These are phyloP conservation scores for Pseudocercospora ulei DNA, from an alignment of 2,329 filamentous ascomycete species.

Conservation along the genomic window DNA sequence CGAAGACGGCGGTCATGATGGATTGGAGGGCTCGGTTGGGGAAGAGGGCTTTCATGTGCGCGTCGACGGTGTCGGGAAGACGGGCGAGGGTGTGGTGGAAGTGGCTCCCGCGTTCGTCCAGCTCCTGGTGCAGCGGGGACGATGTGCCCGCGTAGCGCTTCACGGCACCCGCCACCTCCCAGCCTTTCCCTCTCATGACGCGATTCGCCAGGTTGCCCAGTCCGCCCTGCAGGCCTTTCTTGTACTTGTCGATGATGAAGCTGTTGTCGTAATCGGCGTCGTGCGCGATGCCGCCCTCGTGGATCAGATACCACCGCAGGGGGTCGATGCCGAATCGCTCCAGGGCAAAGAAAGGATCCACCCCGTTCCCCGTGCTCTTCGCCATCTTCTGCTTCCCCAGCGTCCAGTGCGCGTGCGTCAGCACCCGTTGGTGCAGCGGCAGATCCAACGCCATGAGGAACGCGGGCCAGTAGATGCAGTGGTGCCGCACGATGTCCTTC, in stretches of 20 bases:
- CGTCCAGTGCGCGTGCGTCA: conserved; percentile 93
- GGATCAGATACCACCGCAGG: conserved; percentile 79
- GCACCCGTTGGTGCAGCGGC: conserved; percentile 64
- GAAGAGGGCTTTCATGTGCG: conserved; percentile 55
- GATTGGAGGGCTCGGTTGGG: conserved; percentile 55
- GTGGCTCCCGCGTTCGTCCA: background rate
- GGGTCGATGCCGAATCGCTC: conserved; percentile 79
- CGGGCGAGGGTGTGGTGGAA: conserved; percentile 16
- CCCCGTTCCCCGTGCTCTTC: conserved; percentile 88
- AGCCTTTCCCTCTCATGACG: conserved; percentile 49
- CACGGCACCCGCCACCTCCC: conserved; percentile 44
- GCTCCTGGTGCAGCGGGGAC: background rate
- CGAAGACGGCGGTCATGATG: conserved; percentile 53
- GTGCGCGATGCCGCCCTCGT: conserved; percentile 63
- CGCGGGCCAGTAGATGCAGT: conserved; percentile 96
- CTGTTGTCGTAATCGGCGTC: conserved; percentile 81
- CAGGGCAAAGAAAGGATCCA: conserved; percentile 85
- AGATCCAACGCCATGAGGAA: conserved; percentile 81
- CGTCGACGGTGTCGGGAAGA: conserved; percentile 39
- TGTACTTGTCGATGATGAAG: conserved; percentile 64
- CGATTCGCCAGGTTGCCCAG: conserved; percentile 73
- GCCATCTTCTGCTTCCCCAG: conserved; percentile 90
- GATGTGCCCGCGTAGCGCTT: conserved; percentile 22
- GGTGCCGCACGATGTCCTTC: conserved; percentile 93
- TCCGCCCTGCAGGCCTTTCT: conserved; percentile 64